Evolutionary conservation across 1,284 basidiomycete species (phyloP).

Genomic region (Trichosporon asahii): DNA sequence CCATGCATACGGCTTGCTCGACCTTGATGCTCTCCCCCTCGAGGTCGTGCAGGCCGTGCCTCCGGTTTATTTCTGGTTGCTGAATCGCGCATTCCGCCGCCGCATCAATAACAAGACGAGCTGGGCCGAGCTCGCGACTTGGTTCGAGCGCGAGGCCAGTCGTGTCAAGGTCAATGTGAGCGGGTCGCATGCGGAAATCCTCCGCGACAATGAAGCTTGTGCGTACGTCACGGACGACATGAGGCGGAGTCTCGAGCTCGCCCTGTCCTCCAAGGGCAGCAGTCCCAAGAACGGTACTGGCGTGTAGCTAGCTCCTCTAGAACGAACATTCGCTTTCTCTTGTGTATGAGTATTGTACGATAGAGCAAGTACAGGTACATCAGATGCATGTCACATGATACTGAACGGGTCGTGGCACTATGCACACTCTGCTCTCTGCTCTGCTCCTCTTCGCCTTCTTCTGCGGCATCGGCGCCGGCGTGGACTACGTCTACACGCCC

Average conservation of each 20-base stretch:
- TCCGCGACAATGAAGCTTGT: background rate
- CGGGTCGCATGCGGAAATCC: background rate
- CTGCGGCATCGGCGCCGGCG: background rate
- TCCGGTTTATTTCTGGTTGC: background rate
- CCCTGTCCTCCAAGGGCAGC: background rate
- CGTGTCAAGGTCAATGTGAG: too few relatives aligned
- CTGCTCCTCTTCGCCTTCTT: background rate
- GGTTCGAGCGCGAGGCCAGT: background rate
- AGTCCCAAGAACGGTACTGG: background rate
- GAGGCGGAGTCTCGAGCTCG: background rate
- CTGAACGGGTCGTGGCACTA: background rate
- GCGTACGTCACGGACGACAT: background rate
- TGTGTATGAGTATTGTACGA: background rate
- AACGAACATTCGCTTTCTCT: too few relatives aligned
- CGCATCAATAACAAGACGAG: background rate
- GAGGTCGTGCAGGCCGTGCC: background rate
- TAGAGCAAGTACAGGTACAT: background rate
- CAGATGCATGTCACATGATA: slow-evolving; percentile 19
- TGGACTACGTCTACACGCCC: slow-evolving; percentile 20
- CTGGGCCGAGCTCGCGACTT: background rate
- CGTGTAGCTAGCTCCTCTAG: background rate
- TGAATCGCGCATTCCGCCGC: background rate
- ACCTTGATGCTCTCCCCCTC: background rate
- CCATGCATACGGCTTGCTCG: background rate
- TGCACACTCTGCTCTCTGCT: background rate